Percentiles rank a stretch among this genome's conserved stretches.
These are phyloP conservation scores for Xanthoconium stramineum DNA, from an alignment of 768 basidiomycete species.

Conservation along the genomic window DNA sequence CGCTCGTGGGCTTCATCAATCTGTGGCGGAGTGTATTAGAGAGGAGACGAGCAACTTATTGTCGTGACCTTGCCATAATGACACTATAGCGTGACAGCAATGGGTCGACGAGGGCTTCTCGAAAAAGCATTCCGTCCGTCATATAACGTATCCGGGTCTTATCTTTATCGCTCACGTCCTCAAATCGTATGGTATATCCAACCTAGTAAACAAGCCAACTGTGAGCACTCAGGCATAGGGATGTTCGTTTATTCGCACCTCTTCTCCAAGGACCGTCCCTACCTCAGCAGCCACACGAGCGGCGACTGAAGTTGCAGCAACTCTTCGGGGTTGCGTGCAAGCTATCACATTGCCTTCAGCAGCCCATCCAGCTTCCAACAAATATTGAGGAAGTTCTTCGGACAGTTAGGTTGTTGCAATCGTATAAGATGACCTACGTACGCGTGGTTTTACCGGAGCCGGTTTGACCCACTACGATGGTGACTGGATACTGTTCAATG, in stretches of 20 bases:
- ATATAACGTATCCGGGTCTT: slow-evolving; percentile 90
- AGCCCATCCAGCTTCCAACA: slow-evolving; percentile 93
- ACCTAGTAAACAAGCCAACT: slow-evolving; percentile 52
- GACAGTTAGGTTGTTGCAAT: slow-evolving; percentile 4
- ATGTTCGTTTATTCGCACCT: slow-evolving; percentile 43
- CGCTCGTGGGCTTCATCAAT: slow-evolving; percentile 98
- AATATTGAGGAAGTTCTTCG: slow-evolving; percentile 91
- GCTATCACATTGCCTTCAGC: slow-evolving; percentile 78
- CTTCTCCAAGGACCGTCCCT: slow-evolving; percentile 83
- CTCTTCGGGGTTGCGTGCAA: slow-evolving; percentile 89
- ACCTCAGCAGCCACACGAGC: slow-evolving; percentile 90
- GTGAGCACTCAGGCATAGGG: not conserved
- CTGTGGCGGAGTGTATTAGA: slow-evolving; percentile 36
- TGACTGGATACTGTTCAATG: slow-evolving; percentile 78
- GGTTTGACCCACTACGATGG: slow-evolving; percentile 91
- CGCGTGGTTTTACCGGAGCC: slow-evolving; percentile 98
- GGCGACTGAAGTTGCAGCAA: slow-evolving; percentile 95
- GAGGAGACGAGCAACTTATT: not conserved
- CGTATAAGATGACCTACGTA: slow-evolving; percentile 37
- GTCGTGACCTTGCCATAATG: slow-evolving; percentile 71
- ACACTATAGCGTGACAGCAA: slow-evolving; percentile 90
- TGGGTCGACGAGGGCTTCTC: slow-evolving; percentile 90
- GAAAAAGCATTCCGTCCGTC: slow-evolving; percentile 98
- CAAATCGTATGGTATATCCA: slow-evolving; percentile 96
- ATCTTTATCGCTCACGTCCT: slow-evolving; percentile 83